These are phyloP conservation scores for Salicornia ramosissima DNA, from an alignment of 148 eudicot species.

Conservation along the genomic window DNA sequence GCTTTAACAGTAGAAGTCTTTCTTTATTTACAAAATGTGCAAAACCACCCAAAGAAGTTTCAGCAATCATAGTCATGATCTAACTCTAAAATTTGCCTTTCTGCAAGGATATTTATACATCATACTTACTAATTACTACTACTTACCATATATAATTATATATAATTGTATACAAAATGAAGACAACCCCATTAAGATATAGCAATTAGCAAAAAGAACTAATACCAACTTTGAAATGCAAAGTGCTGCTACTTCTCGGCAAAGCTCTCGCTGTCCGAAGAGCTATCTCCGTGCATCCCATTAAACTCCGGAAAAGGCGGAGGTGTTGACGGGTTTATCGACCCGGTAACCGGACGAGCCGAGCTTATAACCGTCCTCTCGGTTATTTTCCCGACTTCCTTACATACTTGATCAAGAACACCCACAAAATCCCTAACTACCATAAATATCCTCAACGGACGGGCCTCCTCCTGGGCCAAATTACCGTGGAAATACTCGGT, in stretches of 20 bases:
- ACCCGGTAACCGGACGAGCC: conserved; percentile 25
- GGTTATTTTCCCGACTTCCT: conserved; percentile 75
- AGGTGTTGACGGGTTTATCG: conserved; percentile 33
- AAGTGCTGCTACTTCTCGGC: not conserved
- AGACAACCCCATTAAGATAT: not conserved
- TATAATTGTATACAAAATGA: conserved; percentile 10
- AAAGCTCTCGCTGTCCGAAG: conserved; percentile 21
- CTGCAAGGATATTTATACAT: conserved; percentile 17
- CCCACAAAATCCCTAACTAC: conserved; percentile 81
- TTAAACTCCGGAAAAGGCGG: conserved; percentile 49
- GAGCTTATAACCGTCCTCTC: conserved; percentile 59
- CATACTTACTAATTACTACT: no score
- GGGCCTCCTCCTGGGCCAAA: conserved; percentile 62
- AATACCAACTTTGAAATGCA: not conserved
- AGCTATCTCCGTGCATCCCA: conserved; percentile 20
- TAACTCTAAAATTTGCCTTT: conserved; percentile 9
- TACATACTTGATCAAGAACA: conserved; percentile 75
- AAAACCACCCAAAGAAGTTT: conserved; percentile 2
- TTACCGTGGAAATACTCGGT: conserved; percentile 84
- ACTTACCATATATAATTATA: not conserved
- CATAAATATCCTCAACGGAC: conserved; percentile 60
- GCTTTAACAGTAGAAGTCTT: not conserved
- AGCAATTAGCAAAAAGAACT: not conserved
- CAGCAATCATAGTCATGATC: conserved; percentile 16
- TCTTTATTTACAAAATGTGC: conserved; percentile 19